These are phyloP conservation scores for Eucalyptus virginea DNA, from an alignment of 345 rosid genomes.

Conservation along the genomic window DNA sequence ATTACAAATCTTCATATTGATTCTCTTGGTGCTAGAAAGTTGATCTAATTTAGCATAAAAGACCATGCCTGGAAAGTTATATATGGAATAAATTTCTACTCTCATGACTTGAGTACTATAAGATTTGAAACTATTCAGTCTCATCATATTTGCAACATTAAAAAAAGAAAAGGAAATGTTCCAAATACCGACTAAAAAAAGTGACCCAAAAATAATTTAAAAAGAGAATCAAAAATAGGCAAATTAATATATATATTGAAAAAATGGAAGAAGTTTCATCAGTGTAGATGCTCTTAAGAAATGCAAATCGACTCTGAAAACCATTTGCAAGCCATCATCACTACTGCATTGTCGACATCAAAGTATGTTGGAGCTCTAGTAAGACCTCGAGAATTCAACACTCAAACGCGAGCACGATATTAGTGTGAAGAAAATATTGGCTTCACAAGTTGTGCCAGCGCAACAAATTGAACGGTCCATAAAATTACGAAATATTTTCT, in stretches of 20 bases:
- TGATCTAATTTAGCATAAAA: neutral
- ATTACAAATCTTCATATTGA: neutral
- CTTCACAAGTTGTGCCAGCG: accelerated
- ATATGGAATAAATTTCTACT: neutral
- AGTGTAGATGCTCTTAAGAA: neutral
- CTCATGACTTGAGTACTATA: neutral
- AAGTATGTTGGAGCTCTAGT: neutral
- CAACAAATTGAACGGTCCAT: accelerated
- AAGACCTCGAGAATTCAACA: neutral
- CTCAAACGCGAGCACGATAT: accelerated
- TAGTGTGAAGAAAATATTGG: too few species aligned
- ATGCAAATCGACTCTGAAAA: neutral
- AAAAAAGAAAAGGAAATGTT: neutral
- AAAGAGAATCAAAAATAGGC: neutral
- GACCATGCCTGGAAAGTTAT: neutral
- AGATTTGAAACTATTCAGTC: neutral
- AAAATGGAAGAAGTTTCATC: neutral
- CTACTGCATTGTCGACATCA: accelerated
- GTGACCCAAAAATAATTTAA: neutral
- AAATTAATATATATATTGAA: neutral
- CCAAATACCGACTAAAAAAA: neutral
- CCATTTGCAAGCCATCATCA: neutral
- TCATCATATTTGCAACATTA: neutral
- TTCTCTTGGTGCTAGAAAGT: neutral
- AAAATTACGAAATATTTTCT: too few species aligned